Percentiles rank a stretch among this genome's conserved stretches.
phyloP scores from a whole-genome alignment of 148 eudicot species.

The Drosera capensis region DNA sequence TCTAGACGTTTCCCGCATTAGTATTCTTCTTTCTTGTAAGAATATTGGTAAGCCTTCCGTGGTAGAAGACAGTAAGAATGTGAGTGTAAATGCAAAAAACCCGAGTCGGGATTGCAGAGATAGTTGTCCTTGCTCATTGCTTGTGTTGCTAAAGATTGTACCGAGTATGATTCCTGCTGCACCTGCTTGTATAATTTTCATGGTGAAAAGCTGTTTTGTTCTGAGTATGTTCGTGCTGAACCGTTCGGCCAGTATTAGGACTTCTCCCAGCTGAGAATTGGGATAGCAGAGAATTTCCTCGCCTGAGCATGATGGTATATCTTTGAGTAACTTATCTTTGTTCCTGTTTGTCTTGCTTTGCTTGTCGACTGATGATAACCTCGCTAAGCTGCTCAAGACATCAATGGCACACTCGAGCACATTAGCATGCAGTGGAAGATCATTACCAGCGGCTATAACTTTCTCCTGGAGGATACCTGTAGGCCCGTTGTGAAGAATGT shows the following conservation, averaged over 20 bases:
- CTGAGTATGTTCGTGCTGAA: constrained; percentile 71
- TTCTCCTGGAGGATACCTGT: constrained; percentile 44
- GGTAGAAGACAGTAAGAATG: constrained; percentile 78
- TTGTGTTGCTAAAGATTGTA: constrained; percentile 46
- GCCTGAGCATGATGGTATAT: neutral
- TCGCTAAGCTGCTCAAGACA: constrained; percentile 23
- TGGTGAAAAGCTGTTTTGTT: constrained; percentile 70
- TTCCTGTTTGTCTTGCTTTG: constrained; percentile 1
- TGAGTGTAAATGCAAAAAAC: constrained; percentile 75
- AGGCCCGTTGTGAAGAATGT: constrained; percentile 56
- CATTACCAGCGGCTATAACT: constrained; percentile 35
- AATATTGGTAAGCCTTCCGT: constrained; percentile 93
- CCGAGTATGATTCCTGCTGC: constrained; percentile 62
- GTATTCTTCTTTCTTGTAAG: constrained; percentile 77
- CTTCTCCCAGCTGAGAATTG: constrained; percentile 40
- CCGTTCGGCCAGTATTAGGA: constrained; percentile 48
- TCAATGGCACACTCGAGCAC: constrained; percentile 86
- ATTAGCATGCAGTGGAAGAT: constrained; percentile 52
- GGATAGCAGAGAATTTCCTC: constrained; percentile 21
- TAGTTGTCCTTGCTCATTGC: constrained; percentile 20
- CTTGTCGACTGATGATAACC: constrained; percentile 22
- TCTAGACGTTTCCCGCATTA: constrained; percentile 72
- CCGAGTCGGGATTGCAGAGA: constrained; percentile 64
- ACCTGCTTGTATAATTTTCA: constrained; percentile 54
- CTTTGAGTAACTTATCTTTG: neutral